phyloP scores from a whole-genome alignment of 2,329 filamentous ascomycete species.

The Penicillium sp. region DNA sequence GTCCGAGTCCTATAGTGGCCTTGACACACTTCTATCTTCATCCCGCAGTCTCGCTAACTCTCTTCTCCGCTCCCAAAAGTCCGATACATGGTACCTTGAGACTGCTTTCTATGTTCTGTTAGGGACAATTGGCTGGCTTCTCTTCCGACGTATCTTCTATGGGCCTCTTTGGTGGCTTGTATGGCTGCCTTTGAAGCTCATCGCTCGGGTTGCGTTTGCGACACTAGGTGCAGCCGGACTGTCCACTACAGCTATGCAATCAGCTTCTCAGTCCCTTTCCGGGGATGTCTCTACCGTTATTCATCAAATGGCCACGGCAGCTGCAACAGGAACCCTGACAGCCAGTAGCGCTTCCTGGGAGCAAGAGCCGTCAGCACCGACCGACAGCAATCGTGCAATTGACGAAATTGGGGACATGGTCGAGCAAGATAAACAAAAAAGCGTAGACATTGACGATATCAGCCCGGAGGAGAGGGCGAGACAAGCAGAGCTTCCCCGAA shows the following conservation, averaged over 20 bases:
- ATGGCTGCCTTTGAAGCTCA: slow-evolving; percentile 72
- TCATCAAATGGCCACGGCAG: slow-evolving; percentile 22
- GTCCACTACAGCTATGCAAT: slow-evolving; percentile 27
- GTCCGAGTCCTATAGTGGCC: slow-evolving; percentile 73
- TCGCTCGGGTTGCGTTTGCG: slow-evolving; percentile 59
- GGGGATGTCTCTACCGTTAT: slow-evolving; percentile 20
- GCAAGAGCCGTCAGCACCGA: slow-evolving; percentile 18
- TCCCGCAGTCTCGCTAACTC: slow-evolving; percentile 74
- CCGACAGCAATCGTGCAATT: slow-evolving; percentile 37
- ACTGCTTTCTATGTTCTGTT: slow-evolving; percentile 81
- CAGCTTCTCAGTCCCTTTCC: slow-evolving; percentile 20
- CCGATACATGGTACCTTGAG: slow-evolving; percentile 96
- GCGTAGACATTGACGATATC: slow-evolving; percentile 33
- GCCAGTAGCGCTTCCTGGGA: slow-evolving; percentile 20
- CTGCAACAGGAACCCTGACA: slow-evolving; percentile 13
- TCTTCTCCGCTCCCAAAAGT: slow-evolving; percentile 84
- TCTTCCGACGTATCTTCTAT: slow-evolving; percentile 81
- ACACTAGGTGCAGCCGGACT: slow-evolving; percentile 54
- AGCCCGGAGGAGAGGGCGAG: slow-evolving; percentile 35
- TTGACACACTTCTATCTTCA: slow-evolving; percentile 73
- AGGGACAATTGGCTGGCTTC: slow-evolving; percentile 75
- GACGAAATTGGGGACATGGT: slow-evolving; percentile 45
- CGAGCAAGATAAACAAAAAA: slow-evolving; percentile 26
- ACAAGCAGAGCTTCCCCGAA: slow-evolving; percentile 42
- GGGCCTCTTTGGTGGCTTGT: slow-evolving; percentile 88